Evolutionary conservation across 768 basidiomycete species (phyloP), one percentile per base, ranked within the genome.

Genomic region (Suillus spraguei): DNA sequence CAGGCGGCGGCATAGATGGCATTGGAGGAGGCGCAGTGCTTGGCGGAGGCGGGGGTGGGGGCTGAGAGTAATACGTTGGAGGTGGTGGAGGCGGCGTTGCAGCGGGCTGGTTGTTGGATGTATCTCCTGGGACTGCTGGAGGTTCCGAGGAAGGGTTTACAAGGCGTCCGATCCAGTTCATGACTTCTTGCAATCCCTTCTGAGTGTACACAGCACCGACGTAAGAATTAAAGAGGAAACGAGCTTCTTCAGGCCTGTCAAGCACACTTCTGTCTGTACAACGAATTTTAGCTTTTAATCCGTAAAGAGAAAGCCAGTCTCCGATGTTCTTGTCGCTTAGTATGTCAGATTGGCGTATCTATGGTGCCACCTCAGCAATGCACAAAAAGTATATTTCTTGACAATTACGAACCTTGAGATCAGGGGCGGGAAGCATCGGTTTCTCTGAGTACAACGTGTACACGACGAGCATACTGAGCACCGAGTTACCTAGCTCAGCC

Each of bases 131-230:
- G 32, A 64, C 67, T 1, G 66, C 46, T 7, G 68, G 65, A 5
- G 70, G 66, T 61, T 73, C 66, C n/a, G 73, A 69, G 17, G 74
- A 74, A 9, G 88, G 87, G 66, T 81, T 82, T 58, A 90, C 77
- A 33, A 89, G 77, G 60, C 77, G 77, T 55, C 83, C 82, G 38
- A 90, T 82, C 88, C 88, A 91, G 28, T 73, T 68, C 68, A 86
- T 80, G 56, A 90, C 78, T 8, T 72, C 69, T 5, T 68, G 50
- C 41, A 83, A 69, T 24, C 89, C 89, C 60, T 79, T 82, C 59
- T 84, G 83, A n/a, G 82, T 77, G 71, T 83, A 87, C 14, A 88
- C 72, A n/a, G 87, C 90, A 10, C 88, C 90, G 14, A 90, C 77
- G 65, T 89, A 90, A 22, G 83, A 83, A 67, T 83, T 69, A 65